Conservation (phyloP, 2,329 filamentous ascomycete species). For the Alternaria gaisen region DNA sequence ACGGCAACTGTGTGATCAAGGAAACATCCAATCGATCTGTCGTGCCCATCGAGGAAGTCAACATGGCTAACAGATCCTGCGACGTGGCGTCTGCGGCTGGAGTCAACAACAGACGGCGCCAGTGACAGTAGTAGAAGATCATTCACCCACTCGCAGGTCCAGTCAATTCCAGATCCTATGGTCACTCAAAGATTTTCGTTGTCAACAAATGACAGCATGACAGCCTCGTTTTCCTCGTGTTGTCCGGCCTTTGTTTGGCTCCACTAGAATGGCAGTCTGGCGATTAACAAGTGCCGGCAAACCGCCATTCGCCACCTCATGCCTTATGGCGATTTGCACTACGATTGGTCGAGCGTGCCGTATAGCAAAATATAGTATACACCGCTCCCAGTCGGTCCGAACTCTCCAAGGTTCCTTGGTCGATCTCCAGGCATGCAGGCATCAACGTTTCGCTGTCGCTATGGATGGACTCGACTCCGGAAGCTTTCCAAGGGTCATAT, state of each 20-base stretch:
- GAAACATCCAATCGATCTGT: constrained; percentile 13
- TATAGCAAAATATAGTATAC: constrained; percentile 23
- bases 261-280: neutral
- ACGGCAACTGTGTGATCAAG: constrained; percentile 15
- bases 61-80: constrained; percentile 22
- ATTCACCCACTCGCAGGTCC: constrained; percentile 20
- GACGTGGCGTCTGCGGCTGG: constrained; percentile 21
- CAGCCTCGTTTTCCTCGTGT: constrained; percentile 35
- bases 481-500: constrained; percentile 29
- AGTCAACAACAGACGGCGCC: constrained; percentile 15
- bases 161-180: constrained; percentile 33
- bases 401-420: neutral
- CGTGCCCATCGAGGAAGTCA: constrained; percentile 2
- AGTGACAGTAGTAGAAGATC: constrained; percentile 10
- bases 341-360: constrained; percentile 24
- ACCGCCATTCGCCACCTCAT: constrained; percentile 16
- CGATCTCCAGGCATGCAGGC: constrained; percentile 15
- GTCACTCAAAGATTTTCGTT: constrained; percentile 11
- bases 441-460: constrained; percentile 30
- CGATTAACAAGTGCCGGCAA: constrained; percentile 5
- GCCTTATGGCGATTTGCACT: neutral
- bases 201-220: constrained; percentile 29
- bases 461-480: constrained; percentile 29
- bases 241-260: constrained; percentile 19
- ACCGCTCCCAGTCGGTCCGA: constrained; percentile 30